Base-by-base conservation (phyloP, 257 asterid species). In the Solanum bulbocastanum region DNA sequence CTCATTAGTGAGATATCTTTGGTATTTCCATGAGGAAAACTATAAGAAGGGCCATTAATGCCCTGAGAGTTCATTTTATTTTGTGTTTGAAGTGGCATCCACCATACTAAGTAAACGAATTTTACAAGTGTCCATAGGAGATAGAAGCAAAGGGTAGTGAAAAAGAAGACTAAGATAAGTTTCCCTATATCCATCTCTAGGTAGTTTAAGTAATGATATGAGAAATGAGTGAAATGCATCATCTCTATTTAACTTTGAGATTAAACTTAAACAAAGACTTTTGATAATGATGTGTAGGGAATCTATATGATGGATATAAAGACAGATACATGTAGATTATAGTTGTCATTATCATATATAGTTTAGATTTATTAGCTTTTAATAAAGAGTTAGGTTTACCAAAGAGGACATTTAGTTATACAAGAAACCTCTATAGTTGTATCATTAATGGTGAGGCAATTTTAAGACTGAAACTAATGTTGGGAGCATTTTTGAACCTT, bases 1-100 rank as follows among this genome's bases (percentile, higher is more conserved):
- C 92, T 91, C 93, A 95, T 91, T 58, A 62, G 1, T 7, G 94
- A 89, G 8, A 95, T 93, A 40, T 91, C 90, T 83, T 83, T 93
- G 68, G 96, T 93, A 83, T 90, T 91, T 2, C 98, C 98, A 90
- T 93, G 93, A 1, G 95, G 96, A 90, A 93, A 93, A 1, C 73
- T 93, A 92, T 91, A 94, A 33, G 91, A 10, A 33, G 94, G 98
- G 2, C 98, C 97, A 42, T 36, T 91, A 89, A 94, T 90, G 74
- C 98, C 97, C 75, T 94, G 98, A 18, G 90, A 91, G 10, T 23
- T 88, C 95, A 95, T 87, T 23, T 15, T 86, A 22, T 84, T 76
- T 74, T 88, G 91, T 36, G 91, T 75, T 58, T 65, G 90, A 87
- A 76, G 56, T 12, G 96, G 96, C 1, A 36, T 90, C 95, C 92